Evolutionary conservation across 768 basidiomycete genomes (phyloP).

Genomic region (Lactifluus rugatus): DNA sequence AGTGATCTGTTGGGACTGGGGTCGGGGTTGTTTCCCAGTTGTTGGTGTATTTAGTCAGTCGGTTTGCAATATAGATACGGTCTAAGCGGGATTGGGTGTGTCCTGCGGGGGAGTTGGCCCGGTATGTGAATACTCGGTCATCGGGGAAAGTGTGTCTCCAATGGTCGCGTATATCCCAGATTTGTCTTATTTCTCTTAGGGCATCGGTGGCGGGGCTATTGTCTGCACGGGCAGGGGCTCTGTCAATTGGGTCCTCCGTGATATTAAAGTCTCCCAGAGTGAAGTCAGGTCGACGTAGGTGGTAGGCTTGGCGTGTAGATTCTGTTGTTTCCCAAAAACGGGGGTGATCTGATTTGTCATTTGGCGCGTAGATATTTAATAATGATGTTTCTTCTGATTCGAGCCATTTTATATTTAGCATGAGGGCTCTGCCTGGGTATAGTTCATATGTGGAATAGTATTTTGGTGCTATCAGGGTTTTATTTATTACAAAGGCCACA

Average conservation of each 20-base stretch:
- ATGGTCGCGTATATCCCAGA: too few relatives aligned
- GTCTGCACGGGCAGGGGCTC: background rate
- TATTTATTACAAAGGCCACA: background rate
- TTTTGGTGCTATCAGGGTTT: background rate
- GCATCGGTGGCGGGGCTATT: background rate
- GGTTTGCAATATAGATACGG: too few relatives aligned
- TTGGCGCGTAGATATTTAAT: background rate
- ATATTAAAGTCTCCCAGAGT: background rate
- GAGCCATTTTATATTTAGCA: slow-evolving; percentile 17
- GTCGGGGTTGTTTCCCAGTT: too few relatives aligned
- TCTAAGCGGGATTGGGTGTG: too few relatives aligned
- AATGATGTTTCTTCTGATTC: background rate
- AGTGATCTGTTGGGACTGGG: too few relatives aligned
- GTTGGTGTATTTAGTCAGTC: too few relatives aligned
- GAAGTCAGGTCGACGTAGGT: background rate
- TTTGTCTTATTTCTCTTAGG: background rate
- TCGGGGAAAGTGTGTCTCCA: too few relatives aligned
- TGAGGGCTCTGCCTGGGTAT: background rate
- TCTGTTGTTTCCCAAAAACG: background rate
- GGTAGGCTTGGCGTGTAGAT: too few relatives aligned
- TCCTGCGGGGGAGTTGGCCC: too few relatives aligned
- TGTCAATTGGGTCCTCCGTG: background rate
- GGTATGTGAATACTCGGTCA: too few relatives aligned
- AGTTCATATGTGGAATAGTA: background rate
- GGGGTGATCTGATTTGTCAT: background rate